Evolutionary conservation across 192 early-diverging fungal species (phyloP).

Genomic region (Spizellomyces sp.): DNA sequence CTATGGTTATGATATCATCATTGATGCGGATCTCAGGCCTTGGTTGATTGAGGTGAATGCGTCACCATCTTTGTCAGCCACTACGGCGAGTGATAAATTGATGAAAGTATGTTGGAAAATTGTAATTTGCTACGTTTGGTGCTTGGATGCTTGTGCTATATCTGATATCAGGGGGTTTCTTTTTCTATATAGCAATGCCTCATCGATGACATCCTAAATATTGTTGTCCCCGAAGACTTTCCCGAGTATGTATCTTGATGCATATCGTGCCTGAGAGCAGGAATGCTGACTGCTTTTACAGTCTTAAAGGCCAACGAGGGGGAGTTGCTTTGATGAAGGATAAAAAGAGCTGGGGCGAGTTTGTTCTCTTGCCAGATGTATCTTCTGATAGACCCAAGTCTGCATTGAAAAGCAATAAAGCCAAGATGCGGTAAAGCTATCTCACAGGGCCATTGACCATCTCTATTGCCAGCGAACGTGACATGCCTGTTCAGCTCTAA

Average conservation of each 20-base stretch:
- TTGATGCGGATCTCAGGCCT: constrained; percentile 53
- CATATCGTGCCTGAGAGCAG: not conserved
- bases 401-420: not conserved
- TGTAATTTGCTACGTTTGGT: not conserved
- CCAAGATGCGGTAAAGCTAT: too few relatives aligned
- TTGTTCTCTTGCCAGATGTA: constrained; percentile 27
- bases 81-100: constrained; percentile 50
- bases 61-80: constrained; percentile 51
- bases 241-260: constrained; percentile 43
- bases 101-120: constrained; percentile 47
- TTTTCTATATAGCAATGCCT: constrained; percentile 44
- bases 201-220: constrained; percentile 58
- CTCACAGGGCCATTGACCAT: too few relatives aligned
- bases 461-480: too few relatives aligned
- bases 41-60: constrained; percentile 68
- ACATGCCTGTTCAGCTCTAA: too few relatives aligned
- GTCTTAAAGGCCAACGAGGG: constrained; percentile 14
- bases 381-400: not conserved
- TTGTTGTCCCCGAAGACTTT: constrained; percentile 59
- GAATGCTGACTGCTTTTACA: not conserved
- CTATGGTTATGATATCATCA: constrained; percentile 62
- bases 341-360: constrained; percentile 30
- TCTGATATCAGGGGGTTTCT: not conserved
- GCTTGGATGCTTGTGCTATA: not conserved
- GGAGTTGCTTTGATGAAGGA: not conserved